Conservation (phyloP, 1,139 yeast species). For the Diutina mesorugosa region DNA sequence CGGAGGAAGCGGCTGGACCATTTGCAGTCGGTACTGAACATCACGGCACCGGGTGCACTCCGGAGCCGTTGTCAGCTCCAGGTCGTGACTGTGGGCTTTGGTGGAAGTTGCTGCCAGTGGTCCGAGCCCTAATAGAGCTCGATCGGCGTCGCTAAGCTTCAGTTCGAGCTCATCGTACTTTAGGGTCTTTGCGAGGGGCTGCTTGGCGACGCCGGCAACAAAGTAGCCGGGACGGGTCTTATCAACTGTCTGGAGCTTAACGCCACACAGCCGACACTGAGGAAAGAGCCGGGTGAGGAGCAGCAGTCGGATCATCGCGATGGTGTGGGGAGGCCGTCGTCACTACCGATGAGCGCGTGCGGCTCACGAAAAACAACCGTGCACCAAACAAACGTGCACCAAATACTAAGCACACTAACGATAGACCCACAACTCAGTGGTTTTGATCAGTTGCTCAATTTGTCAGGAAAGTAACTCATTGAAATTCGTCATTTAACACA, state of each 20-base stretch:
- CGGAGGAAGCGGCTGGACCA: conserved; percentile 23
- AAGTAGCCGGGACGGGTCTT: background rate
- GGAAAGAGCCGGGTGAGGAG: background rate
- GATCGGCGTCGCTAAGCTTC: background rate
- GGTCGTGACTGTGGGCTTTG: background rate
- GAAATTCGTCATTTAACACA: no score
- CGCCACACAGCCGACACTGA: conserved; percentile 2
- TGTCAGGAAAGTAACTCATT: no score
- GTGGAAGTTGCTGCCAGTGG: background rate
- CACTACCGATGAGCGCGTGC: background rate
- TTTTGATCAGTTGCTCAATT: no score
- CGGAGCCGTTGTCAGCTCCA: background rate
- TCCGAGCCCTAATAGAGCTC: background rate
- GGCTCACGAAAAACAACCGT: background rate
- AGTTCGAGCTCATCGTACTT: background rate
- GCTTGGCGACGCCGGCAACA: background rate
- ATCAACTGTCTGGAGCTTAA: background rate
- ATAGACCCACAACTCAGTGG: no score
- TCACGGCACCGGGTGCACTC: conserved; percentile 46
- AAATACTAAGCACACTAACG: no score
- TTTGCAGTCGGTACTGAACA: conserved; percentile 30
- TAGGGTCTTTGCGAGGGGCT: background rate
- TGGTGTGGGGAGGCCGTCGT: background rate
- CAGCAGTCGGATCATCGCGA: conserved; percentile 1
- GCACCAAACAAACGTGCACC: no score